Evolutionary conservation across 768 basidiomycete genomes (phyloP).

Genomic region (Leucocoprinus birnbaumii): DNA sequence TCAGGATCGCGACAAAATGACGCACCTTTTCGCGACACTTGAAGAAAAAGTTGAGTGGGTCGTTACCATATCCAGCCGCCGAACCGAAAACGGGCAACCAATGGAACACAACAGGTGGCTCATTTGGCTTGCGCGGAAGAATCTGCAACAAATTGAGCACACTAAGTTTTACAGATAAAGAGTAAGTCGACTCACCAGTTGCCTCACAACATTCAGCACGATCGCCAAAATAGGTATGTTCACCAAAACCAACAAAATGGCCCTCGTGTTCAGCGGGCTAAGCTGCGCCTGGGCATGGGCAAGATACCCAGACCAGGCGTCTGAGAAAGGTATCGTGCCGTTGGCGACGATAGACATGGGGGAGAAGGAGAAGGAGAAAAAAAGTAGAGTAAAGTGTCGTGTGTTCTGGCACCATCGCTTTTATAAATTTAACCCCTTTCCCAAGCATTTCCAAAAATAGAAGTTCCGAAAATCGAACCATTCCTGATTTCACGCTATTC

Average conservation of each 20-base stretch:
- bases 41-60: slow-evolving; percentile 88
- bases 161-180: slow-evolving; percentile 9
- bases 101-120: slow-evolving; percentile 93
- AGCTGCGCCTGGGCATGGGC: slow-evolving; percentile 37
- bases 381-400: slow-evolving; percentile 5
- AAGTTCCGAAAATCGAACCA: slow-evolving; percentile 31
- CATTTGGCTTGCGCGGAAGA: slow-evolving; percentile 61
- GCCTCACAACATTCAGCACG: slow-evolving; percentile 71
- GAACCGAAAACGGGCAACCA: slow-evolving; percentile 90
- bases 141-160: slow-evolving; percentile 37
- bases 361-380: slow-evolving; percentile 3
- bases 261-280: slow-evolving; percentile 31
- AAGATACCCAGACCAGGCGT: slow-evolving; percentile 44
- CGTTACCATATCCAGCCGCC: slow-evolving; percentile 84
- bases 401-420: slow-evolving; percentile 10
- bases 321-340: slow-evolving; percentile 33
- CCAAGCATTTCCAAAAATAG: slow-evolving; percentile 18
- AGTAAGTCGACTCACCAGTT: slow-evolving; percentile 54
- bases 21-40: slow-evolving; percentile 73
- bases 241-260: slow-evolving; percentile 47
- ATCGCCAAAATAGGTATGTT: slow-evolving; percentile 70
- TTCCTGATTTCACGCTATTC: slow-evolving; percentile 13
- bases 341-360: slow-evolving; percentile 39
- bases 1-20: background rate
- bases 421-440: slow-evolving; percentile 11